Base-by-base conservation (phyloP, 2,329 filamentous ascomycete genomes). In the Rasamsonia emersonii region DNA sequence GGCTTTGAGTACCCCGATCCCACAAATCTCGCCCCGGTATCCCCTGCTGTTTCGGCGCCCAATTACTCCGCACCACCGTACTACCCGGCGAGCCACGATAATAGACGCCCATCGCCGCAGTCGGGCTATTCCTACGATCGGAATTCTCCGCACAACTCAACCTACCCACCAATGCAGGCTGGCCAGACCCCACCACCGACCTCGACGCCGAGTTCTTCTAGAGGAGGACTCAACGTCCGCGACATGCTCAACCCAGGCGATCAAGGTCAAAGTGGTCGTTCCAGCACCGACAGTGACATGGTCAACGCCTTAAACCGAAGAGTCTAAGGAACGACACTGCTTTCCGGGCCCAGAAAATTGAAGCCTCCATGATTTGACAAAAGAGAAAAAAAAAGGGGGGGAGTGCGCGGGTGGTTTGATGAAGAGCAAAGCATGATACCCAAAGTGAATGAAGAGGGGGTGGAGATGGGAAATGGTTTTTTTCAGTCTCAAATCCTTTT, bases 201-300 rank as follows among this genome's bases (percentile, higher is more conserved):
- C 15, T 58, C 58, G 17, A 54, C 50, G 42, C 28, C 61, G 43
- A 30, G 49, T 41, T 33, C 41, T 19, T 47, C 51, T n/a, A 53
- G 65, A 28, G 58, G 55, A 31, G 62, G 62, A 4, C 54, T 68
- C 45, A 65, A 63, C 34, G 64, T 68, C 25, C 59, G 64, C 26
- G 65, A 68, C 36, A 65, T 68, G 56, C 47, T 68, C 18, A 64
- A 62, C 28, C 61, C 61, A 2, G 51, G 55, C 19, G 59, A 63
- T 33, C 28, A 36, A 27, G 38, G 37, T 14, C 44, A 47, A 48
- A 52, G 35, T 47, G 53, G 57, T 16, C 60, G 65, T 18, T 62
- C 58, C 24, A 64, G 58, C 36, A 63, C 60, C 17, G 65, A 69
- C 45, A 69, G 62, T 38, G 62, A 66, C 35, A 69, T 69, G 65